These are phyloP conservation scores for Chrysoporthe cubensis DNA, from an alignment of 2,329 filamentous ascomycete genomes.

Conservation along the genomic window DNA sequence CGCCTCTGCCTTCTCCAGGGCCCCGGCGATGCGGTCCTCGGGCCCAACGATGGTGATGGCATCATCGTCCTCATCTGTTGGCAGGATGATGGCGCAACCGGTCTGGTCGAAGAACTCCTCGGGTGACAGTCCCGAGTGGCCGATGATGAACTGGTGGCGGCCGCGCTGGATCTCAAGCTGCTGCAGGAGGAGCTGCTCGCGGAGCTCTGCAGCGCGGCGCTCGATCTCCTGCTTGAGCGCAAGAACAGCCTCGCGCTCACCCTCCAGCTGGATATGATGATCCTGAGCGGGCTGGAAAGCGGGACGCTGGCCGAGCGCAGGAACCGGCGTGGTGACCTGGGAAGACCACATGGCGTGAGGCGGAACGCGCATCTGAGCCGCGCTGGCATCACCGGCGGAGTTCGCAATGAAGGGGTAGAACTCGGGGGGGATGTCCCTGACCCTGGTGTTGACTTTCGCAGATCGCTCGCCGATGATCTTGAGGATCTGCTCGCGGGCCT, in stretches of 20 bases:
- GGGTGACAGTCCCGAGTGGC: conserved; percentile 76
- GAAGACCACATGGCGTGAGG: conserved; percentile 77
- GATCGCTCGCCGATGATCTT: conserved; percentile 87
- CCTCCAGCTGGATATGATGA: conserved; percentile 81
- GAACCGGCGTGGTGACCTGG: conserved; percentile 67
- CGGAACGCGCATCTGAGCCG: conserved; percentile 82
- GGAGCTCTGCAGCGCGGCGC: conserved; percentile 74
- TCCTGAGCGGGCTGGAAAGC: conserved; percentile 74
- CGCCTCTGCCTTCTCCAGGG: conserved; percentile 83
- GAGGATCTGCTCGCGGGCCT: conserved; percentile 81
- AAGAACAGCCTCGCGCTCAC: conserved; percentile 82
- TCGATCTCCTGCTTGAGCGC: conserved; percentile 81
- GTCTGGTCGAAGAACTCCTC: conserved; percentile 90
- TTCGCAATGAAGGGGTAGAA: conserved; percentile 96
- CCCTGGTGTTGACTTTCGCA: conserved; percentile 77
- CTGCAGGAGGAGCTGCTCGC: conserved; percentile 74
- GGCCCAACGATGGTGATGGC: conserved; percentile 85
- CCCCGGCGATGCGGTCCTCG: conserved; percentile 71
- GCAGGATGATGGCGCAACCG: conserved; percentile 85
- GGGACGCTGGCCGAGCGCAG: conserved; percentile 66
- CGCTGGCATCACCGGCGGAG: conserved; percentile 73
- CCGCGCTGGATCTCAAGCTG: conserved; percentile 83
- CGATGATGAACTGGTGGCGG: conserved; percentile 93
- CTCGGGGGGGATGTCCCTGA: conserved; percentile 85
- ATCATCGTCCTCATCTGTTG: conserved; percentile 77